phyloP scores from a whole-genome alignment of 2,329 filamentous ascomycete genomes.

The Trichoderma simmonsii region DNA sequence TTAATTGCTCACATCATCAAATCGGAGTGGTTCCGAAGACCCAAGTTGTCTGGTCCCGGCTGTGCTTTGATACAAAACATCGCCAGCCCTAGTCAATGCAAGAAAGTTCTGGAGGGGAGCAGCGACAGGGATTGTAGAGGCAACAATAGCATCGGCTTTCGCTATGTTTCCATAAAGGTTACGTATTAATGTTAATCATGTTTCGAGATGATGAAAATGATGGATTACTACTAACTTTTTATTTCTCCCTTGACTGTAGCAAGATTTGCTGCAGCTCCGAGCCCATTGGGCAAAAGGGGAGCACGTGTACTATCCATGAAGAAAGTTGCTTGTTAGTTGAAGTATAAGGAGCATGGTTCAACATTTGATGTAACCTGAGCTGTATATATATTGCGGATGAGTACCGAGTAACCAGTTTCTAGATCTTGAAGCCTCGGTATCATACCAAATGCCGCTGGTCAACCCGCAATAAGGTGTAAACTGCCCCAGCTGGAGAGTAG shows the following conservation, averaged over 20 bases:
- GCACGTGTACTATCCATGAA: background rate
- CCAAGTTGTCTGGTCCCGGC: background rate
- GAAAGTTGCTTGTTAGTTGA: background rate
- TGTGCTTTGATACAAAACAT: background rate
- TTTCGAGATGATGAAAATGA: background rate
- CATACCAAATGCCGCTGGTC: background rate
- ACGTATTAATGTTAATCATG: background rate
- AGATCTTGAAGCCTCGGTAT: background rate
- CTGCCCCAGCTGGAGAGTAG: background rate
- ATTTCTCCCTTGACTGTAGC: background rate
- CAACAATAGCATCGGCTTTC: background rate
- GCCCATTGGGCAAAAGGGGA: background rate
- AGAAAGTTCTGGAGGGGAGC: background rate
- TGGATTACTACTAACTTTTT: background rate
- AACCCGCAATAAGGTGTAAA: background rate
- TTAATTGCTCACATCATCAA: background rate
- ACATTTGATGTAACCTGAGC: background rate
- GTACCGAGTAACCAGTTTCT: too few species aligned
- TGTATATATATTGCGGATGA: background rate
- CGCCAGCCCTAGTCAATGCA: background rate
- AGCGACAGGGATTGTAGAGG: background rate
- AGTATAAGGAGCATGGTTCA: background rate
- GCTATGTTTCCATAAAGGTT: background rate
- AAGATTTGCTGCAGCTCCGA: background rate
- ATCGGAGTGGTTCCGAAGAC: background rate